Percentiles rank a stretch among this genome's conserved stretches.
Conservation (phyloP, 2,329 filamentous ascomycete species). For the Colletotrichum tofieldiae region DNA sequence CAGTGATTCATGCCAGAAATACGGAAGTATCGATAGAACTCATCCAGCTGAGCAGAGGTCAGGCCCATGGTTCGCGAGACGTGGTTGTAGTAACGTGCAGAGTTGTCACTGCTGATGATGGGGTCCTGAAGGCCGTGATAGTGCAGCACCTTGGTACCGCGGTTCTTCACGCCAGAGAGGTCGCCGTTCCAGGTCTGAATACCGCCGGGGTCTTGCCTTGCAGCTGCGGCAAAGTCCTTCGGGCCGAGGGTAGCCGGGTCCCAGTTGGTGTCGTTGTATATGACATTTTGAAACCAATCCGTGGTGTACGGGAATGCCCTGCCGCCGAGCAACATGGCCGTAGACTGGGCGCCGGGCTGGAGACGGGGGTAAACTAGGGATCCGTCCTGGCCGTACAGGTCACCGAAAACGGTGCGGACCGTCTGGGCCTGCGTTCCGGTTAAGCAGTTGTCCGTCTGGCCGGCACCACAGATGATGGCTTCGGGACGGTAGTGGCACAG, state of each 20-base stretch:
- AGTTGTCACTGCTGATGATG: slow-evolving; percentile 61
- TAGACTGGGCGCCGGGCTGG: slow-evolving; percentile 65
- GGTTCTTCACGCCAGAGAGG: slow-evolving; percentile 55
- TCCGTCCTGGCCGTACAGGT: slow-evolving; percentile 51
- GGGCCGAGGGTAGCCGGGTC: slow-evolving; percentile 52
- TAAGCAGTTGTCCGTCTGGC: slow-evolving; percentile 17
- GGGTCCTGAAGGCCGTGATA: slow-evolving; percentile 64
- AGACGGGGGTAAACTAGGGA: slow-evolving; percentile 59
- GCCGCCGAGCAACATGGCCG: slow-evolving; percentile 59
- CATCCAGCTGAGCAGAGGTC: slow-evolving; percentile 51
- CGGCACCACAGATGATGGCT: slow-evolving; percentile 56
- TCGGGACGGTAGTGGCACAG: slow-evolving; percentile 56
- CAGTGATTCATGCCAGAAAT: slow-evolving; percentile 55
- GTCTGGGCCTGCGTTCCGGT: slow-evolving; percentile 55
- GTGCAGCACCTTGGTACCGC: slow-evolving; percentile 62
- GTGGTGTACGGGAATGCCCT: slow-evolving; percentile 48
- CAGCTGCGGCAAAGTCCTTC: slow-evolving; percentile 55
- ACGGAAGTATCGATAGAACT: slow-evolving; percentile 53
- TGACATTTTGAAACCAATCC: slow-evolving; percentile 57
- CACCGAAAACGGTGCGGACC: slow-evolving; percentile 52
- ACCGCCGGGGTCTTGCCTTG: slow-evolving; percentile 54
- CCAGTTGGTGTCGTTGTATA: slow-evolving; percentile 58
- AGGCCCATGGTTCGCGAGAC: slow-evolving; percentile 61
- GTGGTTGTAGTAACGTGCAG: slow-evolving; percentile 64
- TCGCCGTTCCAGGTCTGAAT: slow-evolving; percentile 58